Conservation (phyloP, 352 stramenopile species). For the Phytophthora pluvialis region DNA sequence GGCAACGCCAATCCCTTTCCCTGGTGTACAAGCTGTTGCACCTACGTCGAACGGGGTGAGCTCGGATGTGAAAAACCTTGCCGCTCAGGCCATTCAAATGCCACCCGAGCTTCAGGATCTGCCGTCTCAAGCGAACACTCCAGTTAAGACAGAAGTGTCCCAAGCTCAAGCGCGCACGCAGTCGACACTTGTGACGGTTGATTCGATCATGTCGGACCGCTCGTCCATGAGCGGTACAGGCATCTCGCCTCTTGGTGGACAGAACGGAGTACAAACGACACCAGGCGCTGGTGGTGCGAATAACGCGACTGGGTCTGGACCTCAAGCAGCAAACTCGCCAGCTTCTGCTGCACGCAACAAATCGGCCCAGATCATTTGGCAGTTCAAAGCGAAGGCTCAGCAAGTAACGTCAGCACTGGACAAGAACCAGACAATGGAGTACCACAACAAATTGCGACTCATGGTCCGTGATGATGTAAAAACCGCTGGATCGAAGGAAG, state of each 20-base stretch:
- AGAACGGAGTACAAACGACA: conserved; percentile 29
- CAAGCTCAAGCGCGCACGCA: conserved; percentile 39
- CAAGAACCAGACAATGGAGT: conserved; percentile 79
- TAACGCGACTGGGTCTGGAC: conserved; percentile 17
- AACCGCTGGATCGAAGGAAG: conserved; percentile 88
- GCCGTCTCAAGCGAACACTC: conserved; percentile 36
- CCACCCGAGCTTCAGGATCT: conserved; percentile 70
- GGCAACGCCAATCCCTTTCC: conserved; percentile 64
- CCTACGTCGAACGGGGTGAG: conserved; percentile 16
- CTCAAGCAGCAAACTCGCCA: conserved; percentile 25
- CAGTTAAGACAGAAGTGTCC: conserved; percentile 40
- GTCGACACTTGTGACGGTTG: conserved; percentile 44
- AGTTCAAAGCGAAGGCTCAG: conserved; percentile 81
- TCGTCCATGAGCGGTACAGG: conserved; percentile 43
- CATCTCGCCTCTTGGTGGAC: conserved; percentile 39
- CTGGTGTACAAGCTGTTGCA: conserved; percentile 53
- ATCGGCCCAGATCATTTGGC: conserved; percentile 81
- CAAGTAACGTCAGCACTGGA: conserved; percentile 85
- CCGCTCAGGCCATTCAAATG: conserved; percentile 80
- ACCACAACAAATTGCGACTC: conserved; percentile 85
- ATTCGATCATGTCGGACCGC: conserved; percentile 55
- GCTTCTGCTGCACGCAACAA: conserved; percentile 56
- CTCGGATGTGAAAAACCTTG: conserved; percentile 27
- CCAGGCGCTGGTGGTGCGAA: conserved; percentile 13
- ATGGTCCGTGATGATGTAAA: conserved; percentile 82